Conservation (phyloP, 768 basidiomycete genomes). For the Kwoniella bestiolae region DNA sequence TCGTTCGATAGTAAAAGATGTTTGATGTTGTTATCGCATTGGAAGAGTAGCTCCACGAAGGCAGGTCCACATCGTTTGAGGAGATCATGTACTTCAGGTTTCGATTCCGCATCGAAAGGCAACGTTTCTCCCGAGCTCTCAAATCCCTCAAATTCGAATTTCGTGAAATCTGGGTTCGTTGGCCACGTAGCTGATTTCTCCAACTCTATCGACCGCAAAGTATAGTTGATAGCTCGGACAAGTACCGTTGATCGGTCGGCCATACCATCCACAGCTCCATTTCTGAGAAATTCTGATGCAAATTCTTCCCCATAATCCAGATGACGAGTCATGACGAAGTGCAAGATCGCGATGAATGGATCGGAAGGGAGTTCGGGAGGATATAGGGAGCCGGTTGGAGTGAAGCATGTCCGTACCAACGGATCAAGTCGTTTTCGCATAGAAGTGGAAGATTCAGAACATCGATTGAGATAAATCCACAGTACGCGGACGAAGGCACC, state of each 20-base stretch:
- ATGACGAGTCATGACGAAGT: slow-evolving; percentile 81
- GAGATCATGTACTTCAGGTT: slow-evolving; percentile 73
- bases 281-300: slow-evolving; percentile 78
- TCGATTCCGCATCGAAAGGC: slow-evolving; percentile 64
- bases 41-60: slow-evolving; percentile 65
- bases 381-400: slow-evolving; percentile 71
- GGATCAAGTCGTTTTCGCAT: slow-evolving; percentile 78
- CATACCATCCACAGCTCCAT: slow-evolving; percentile 60
- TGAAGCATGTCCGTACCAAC: slow-evolving; percentile 56
- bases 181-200: slow-evolving; percentile 82
- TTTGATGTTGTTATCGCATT: slow-evolving; percentile 70
- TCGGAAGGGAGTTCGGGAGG: slow-evolving; percentile 80
- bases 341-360: slow-evolving; percentile 74
- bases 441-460: slow-evolving; percentile 79
- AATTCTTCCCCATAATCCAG: slow-evolving; percentile 83
- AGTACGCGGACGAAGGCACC: slow-evolving; percentile 81
- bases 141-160: slow-evolving; percentile 67
- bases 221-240: slow-evolving; percentile 75
- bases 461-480: slow-evolving; percentile 96
- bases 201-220: slow-evolving; percentile 71
- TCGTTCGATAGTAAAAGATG: slow-evolving; percentile 77
- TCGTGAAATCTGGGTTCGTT: slow-evolving; percentile 69
- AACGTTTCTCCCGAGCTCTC: slow-evolving; percentile 64
- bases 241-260: slow-evolving; percentile 77
- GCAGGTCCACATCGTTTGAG: slow-evolving; percentile 68